phyloP scores from a whole-genome alignment of 164 flowering plant genomes.

The Stephania japonica region DNA sequence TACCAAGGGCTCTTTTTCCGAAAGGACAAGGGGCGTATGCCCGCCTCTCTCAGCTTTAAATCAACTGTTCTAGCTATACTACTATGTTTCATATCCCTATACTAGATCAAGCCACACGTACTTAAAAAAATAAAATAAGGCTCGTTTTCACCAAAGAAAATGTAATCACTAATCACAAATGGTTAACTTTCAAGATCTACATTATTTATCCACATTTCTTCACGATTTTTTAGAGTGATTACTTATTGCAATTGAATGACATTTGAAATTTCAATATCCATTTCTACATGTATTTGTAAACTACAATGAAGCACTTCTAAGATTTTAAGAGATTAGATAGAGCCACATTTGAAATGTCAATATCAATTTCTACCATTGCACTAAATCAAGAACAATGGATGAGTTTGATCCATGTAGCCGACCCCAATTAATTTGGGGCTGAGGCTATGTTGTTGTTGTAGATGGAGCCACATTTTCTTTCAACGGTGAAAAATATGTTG shows the following conservation, averaged over 20 bases:
- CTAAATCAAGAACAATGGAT: too few relatives aligned
- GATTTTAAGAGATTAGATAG: neutral
- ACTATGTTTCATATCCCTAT: slow-evolving; percentile 16
- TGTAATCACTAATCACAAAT: neutral
- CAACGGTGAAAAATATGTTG: neutral
- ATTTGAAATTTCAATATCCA: neutral
- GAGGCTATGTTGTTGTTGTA: too few relatives aligned
- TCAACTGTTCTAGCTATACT: slow-evolving; percentile 34
- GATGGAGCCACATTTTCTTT: neutral
- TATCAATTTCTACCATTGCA: too few relatives aligned
- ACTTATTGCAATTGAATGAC: neutral
- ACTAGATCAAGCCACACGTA: neutral
- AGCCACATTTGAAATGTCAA: too few relatives aligned
- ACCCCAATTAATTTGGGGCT: too few relatives aligned
- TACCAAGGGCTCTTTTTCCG: slow-evolving; percentile 54
- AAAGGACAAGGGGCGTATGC: slow-evolving; percentile 61
- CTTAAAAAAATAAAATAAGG: neutral
- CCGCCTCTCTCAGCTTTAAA: slow-evolving; percentile 36
- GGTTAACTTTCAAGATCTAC: neutral
- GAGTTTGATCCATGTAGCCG: too few relatives aligned
- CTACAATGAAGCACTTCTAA: neutral
- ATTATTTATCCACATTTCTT: neutral
- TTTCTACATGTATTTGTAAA: neutral
- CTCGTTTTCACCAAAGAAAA: neutral
- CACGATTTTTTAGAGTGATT: neutral